A percentile compares a stretch with the other conserved stretches of the same genome.
phyloP scores from a whole-genome alignment of 768 basidiomycete species.

The Boletellus emodensis region DNA sequence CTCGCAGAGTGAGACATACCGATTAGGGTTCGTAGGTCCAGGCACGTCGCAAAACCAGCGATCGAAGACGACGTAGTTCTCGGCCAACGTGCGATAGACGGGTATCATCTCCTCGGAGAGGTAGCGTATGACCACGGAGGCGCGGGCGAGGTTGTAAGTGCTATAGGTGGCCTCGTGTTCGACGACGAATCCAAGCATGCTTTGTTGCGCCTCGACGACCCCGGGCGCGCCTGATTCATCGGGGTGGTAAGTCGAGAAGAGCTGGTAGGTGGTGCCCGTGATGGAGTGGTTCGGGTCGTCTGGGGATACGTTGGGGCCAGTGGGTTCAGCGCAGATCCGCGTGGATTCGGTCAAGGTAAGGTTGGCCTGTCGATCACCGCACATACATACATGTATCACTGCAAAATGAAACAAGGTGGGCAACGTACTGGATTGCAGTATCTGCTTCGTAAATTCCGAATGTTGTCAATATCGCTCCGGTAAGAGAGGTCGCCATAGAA shows the following conservation, averaged over 20 bases:
- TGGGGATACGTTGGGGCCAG: conserved; percentile 16
- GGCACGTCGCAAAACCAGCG: conserved; percentile 25
- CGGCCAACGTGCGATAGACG: conserved; percentile 21
- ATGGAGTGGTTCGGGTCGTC: conserved; percentile 25
- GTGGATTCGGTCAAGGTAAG: conserved; percentile 8
- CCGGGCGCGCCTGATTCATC: conserved; percentile 9
- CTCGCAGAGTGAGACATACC: conserved; percentile 4
- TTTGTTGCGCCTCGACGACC: conserved; percentile 1
- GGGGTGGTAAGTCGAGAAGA: conserved; percentile 22
- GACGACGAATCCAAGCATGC: conserved; percentile 22
- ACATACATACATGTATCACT: no score
- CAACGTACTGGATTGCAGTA: conserved; percentile 24
- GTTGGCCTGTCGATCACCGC: conserved; percentile 7
- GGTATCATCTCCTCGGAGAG: conserved; percentile 23
- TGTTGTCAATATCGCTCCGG: conserved; percentile 20
- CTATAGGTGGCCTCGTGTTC: conserved; percentile 16
- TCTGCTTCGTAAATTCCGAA: conserved; percentile 16
- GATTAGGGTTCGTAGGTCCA: conserved; percentile 26
- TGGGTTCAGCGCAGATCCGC: conserved; percentile 18
- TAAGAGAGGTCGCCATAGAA: conserved; percentile 28
- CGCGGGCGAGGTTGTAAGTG: conserved; percentile 11
- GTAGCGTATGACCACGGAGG: conserved; percentile 18
- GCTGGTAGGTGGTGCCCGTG: conserved; percentile 21
- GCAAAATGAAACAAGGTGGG: no score
- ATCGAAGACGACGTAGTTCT: conserved; percentile 24